phyloP scores from a whole-genome alignment of 1,284 basidiomycete species.

The Wolfiporia cocos region DNA sequence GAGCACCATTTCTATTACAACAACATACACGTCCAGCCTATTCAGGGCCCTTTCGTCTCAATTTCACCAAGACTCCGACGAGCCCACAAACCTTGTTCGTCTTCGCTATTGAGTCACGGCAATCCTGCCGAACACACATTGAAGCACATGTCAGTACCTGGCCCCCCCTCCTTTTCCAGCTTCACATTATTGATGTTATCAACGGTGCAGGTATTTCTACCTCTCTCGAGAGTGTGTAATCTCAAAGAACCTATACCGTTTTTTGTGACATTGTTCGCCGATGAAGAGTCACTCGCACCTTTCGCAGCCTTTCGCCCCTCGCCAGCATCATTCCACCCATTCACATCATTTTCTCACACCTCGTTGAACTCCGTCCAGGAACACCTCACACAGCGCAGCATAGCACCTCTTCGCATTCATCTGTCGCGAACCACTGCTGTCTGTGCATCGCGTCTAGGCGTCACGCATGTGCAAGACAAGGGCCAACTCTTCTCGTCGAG shows the following conservation, averaged over 20 bases:
- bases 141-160: constrained; percentile 5
- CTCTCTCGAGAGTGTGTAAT: constrained; percentile 21
- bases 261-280: constrained; percentile 22
- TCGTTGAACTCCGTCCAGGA: constrained; percentile 13
- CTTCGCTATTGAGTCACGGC: constrained; percentile 10
- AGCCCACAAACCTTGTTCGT: constrained; percentile 17
- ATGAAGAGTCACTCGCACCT: constrained; percentile 19
- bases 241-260: constrained; percentile 25
- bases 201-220: constrained; percentile 21
- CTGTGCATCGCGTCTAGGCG: constrained; percentile 14
- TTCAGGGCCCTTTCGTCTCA: constrained; percentile 14
- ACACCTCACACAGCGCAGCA: constrained; percentile 8
- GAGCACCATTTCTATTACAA: constrained; percentile 13
- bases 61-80: constrained; percentile 3
- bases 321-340: constrained; percentile 23
- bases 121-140: neutral
- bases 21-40: constrained; percentile 12
- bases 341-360: constrained; percentile 12
- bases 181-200: neutral
- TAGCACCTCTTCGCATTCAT: constrained; percentile 17
- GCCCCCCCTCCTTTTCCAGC: neutral
- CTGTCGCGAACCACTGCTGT: constrained; percentile 19
- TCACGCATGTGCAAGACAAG: constrained; percentile 7
- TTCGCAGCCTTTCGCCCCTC: constrained; percentile 21
- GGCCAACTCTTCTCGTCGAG: constrained; percentile 15